Evolutionary conservation across 148 eudicot species (phyloP), one percentile per base, ranked within the genome.

Genomic region (Vaccinium darrowii): DNA sequence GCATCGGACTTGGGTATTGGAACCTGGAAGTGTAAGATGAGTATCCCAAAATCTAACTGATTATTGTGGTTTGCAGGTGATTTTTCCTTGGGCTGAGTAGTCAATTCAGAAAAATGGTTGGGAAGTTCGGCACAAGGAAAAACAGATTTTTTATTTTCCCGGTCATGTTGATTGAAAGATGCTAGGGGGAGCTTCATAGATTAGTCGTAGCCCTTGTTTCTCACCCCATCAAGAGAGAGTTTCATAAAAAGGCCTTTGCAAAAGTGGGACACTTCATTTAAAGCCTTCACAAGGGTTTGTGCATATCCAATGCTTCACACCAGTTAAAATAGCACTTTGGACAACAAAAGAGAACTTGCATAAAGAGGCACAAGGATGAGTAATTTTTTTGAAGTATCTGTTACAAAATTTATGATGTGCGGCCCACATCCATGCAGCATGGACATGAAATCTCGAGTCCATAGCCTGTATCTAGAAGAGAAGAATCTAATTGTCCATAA

Each of bases 31-130:
- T 47, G 51, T 43, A 75, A 75, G 53, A 9, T 36, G 39, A 73
- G 77, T 36, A 30, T 36, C 50, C 21, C 52, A 6, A 25, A 18
- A 74, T 10, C 18, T 74, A 74, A 47, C 11, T 74, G 11, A 74
- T 74, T 47, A 10, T 14, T 39, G 51, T 39, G 78, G 52, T 43
- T 39, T 73, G 77, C 77, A 36, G 16, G 50, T 30, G 77, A 30
- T 73, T 13, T 30, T 75, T 75, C 51, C 13, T 75, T 16, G 53
- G 12, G 72, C 10, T 60, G 72, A 8, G 30, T 65, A 10, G 33
- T 65, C 72, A 65, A 76, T 47, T 36, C 77, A 33, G 77, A 73
- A 73, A 39, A 75, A 14, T 39, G 21, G 27, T 76, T 76, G 54
- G 54, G 56, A 76, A 76, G 23, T 33, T 47, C 25, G 53, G 79